phyloP scores from a whole-genome alignment of 1,284 basidiomycete genomes.

The Cryptococcus depauperatus region DNA sequence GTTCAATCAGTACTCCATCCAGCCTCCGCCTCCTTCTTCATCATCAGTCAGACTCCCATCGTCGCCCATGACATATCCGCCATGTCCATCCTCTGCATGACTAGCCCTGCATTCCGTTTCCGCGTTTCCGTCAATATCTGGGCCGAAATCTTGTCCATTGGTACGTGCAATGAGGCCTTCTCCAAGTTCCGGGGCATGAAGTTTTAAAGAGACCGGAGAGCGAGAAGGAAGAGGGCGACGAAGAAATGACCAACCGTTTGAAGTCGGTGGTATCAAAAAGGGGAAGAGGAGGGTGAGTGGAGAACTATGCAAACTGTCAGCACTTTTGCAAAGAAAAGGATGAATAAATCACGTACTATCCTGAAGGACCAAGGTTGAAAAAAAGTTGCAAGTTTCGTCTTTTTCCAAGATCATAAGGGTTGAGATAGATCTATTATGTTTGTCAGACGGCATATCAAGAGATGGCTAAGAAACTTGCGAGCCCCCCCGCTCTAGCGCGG shows the following conservation, averaged over 20 bases:
- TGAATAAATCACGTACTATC: slow-evolving; percentile 58
- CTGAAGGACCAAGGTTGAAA: slow-evolving; percentile 73
- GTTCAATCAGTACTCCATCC: slow-evolving; percentile 24
- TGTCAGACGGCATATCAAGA: not conserved
- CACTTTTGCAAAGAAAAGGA: not conserved
- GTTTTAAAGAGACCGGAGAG: slow-evolving; percentile 4
- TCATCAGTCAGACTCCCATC: slow-evolving; percentile 52
- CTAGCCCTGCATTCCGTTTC: slow-evolving; percentile 51
- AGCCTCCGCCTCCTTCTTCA: slow-evolving; percentile 45
- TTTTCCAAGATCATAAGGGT: slow-evolving; percentile 83
- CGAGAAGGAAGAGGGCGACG: slow-evolving; percentile 24
- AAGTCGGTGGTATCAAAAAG: slow-evolving; percentile 67
- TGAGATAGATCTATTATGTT: slow-evolving; percentile 60
- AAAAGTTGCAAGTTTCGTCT: slow-evolving; percentile 69
- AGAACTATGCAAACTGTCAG: slow-evolving; percentile 49
- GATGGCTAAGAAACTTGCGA: slow-evolving; percentile 48
- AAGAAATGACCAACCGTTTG: slow-evolving; percentile 67
- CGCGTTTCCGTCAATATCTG: slow-evolving; percentile 4
- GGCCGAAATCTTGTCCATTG: slow-evolving; percentile 8
- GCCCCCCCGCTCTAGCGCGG: slow-evolving; percentile 60
- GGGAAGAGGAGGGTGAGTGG: slow-evolving; percentile 72
- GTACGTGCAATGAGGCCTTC: slow-evolving; percentile 18
- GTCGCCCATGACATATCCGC: slow-evolving; percentile 45
- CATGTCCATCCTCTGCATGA: slow-evolving; percentile 41
- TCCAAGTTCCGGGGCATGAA: slow-evolving; percentile 31